Evolutionary conservation across 2,329 filamentous ascomycete species (phyloP), one percentile per base, ranked within the genome.

Genomic region (Alternaria consortialis): DNA sequence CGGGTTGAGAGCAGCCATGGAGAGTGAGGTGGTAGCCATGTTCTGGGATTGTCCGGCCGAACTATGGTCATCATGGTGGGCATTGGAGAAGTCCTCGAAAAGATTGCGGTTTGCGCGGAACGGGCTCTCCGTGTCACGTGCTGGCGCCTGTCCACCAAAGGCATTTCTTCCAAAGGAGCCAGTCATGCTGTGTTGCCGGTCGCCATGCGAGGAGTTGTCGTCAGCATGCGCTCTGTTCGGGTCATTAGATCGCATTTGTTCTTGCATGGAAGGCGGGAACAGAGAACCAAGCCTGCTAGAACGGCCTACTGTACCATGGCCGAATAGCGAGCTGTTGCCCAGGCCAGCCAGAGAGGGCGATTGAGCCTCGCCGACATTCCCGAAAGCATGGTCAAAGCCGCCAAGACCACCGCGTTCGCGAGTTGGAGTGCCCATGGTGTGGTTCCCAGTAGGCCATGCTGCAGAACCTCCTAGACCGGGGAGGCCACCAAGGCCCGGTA

Each of bases 181-280:
- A 7, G 91, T 84, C 4, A 87, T 86, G 60, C 73, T 73, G 31
- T 75, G 75, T 40, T 77, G 77, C 9, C 77, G 71, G 52, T 78
- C 78, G 15, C 74, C 73, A 48, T 78, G 77, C 13, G 69, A 73
- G n/a, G 75, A 73, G 25, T 71, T 73, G 43, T 90, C 90, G 12
- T 94, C 91, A 31, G 89, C 85, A 3, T 81, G 81, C 34, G 82
- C 77, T 11, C 76, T 71, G 31, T 67, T 69, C 37, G 77, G 74
- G 20, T 81, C 79, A 27, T 84, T 82, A 42, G 79, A 77, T 61
- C 93, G 91, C 90, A 96, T 94, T 77, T 96, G 92, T 36, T 93
- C 91, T 80, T 97, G 94, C 91, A 97, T 94, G 5, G 91, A 90
- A 1, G 89, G 82, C 8, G 94, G 94, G 74, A 99, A 97, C 25